Conservation (phyloP, 345 rosid genomes). For the Sapria himalayana region DNA sequence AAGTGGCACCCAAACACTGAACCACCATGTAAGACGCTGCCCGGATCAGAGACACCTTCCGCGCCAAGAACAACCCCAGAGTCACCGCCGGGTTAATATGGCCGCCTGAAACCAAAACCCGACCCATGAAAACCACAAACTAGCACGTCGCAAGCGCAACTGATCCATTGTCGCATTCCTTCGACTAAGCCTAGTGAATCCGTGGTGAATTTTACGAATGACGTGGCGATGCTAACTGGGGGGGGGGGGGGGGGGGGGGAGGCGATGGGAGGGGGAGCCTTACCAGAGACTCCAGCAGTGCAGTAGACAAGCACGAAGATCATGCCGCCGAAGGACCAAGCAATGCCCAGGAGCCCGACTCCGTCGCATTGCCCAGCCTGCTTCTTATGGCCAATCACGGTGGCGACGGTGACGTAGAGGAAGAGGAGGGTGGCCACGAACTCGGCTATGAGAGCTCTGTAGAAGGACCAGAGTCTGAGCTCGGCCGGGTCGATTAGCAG, state of each 20-base stretch:
- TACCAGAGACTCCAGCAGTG: conserved; percentile 84
- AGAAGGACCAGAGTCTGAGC: conserved; percentile 65
- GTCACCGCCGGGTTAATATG: conserved; percentile 61
- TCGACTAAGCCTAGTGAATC: no score
- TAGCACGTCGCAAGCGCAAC: no score
- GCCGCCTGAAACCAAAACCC: conserved; percentile 28
- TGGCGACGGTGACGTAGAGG: conserved; percentile 64
- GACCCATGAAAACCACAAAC: no score
- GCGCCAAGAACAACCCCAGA: conserved; percentile 42
- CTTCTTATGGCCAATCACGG: conserved; percentile 62
- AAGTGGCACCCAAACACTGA: conserved; percentile 61
- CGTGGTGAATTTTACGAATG: no score
- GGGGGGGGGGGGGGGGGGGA: no score
- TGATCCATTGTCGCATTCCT: no score
- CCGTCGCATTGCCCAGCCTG: conserved; percentile 46
- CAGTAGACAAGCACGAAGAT: conserved; percentile 48
- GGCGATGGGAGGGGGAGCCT: no score
- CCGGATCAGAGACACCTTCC: conserved; percentile 48
- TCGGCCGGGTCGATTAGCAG: conserved; percentile 47
- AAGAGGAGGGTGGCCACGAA: conserved; percentile 82
- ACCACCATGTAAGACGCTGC: conserved; percentile 62
- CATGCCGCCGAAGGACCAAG: conserved; percentile 93
- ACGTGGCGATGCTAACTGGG: no score
- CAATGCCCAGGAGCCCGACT: conserved; percentile 76
- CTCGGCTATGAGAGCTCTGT: conserved; percentile 91